Evolutionary conservation across 2,329 filamentous ascomycete genomes (phyloP), one percentile per base, ranked within the genome.

Genomic region (Fonsecaea pugnacius): DNA sequence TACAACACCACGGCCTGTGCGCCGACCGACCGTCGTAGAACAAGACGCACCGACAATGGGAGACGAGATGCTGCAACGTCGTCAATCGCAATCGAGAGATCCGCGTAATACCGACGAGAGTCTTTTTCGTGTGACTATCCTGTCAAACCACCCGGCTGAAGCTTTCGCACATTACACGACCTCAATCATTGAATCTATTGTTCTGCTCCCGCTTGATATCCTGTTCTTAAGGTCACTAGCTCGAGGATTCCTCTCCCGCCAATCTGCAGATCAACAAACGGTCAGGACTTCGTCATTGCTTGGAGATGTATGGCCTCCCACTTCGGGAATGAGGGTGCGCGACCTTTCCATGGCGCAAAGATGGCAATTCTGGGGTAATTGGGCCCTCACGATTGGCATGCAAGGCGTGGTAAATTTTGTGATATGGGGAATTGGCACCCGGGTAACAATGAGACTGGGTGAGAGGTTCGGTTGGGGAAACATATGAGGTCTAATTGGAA

Each of bases 11-110:
- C 50, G 67, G 48, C 67, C 67, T 27, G 60, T 68, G 7, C 66
- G 70, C 18, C 67, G 69, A n/a, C 63, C 65, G 10, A 70, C 69
- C 30, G 67, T 70, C 32, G 57, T 67, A 27, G 65, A 67, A 36
- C 66, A 70, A 51, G 60, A 67, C 10, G 50, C 55, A 38, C 54
- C 48, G 7, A 50, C 66, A 1, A 53, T 52, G 8, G 40, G 62
- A 36, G 50, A 59, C 43, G 58, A 59, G 10, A n/a, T 65, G 32
- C 38, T 59, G 14, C 53, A 53, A 43, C 63, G 32, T 18, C 43
- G 21, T 36, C 57, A 52, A 38, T 30, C 36, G n/a, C 38, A 59
- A 4, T 32, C 48, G 24, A 43, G 43, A 32, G 40, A 40, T 48
- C n/a, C 38, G n/a, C 59, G 32, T 4, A 32, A 57, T 14, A 40